These are phyloP conservation scores for Dinochytrium kinnereticum DNA, from an alignment of 371 early-diverging fungal genomes.

Conservation along the genomic window DNA sequence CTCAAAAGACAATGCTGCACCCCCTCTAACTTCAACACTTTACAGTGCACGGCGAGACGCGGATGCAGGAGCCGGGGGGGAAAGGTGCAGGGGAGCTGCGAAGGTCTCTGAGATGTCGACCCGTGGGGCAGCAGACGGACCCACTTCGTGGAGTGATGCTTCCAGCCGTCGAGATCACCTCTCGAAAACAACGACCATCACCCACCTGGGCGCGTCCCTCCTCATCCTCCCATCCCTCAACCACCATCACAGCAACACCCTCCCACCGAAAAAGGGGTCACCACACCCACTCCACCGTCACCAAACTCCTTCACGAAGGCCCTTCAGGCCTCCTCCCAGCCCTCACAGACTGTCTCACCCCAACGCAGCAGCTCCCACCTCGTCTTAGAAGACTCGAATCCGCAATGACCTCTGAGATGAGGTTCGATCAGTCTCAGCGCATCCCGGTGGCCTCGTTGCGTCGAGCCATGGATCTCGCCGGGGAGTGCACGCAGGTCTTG, in stretches of 20 bases:
- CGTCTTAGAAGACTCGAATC: not conserved
- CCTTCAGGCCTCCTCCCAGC: not conserved
- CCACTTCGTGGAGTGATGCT: too few relatives aligned
- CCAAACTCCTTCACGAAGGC: not conserved
- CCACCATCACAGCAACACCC: not conserved
- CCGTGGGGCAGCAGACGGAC: too few relatives aligned
- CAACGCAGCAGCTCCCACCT: not conserved
- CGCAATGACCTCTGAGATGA: not conserved
- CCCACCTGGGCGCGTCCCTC: not conserved
- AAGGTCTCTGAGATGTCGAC: too few relatives aligned
- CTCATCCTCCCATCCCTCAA: not conserved
- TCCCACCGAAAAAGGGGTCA: not conserved
- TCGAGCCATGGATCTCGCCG: slow-evolving; percentile 5
- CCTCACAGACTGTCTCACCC: not conserved
- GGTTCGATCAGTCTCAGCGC: not conserved
- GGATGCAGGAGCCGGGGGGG: too few relatives aligned
- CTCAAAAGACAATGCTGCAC: too few relatives aligned
- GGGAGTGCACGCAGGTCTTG: not conserved
- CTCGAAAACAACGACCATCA: too few relatives aligned
- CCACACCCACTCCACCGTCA: not conserved
- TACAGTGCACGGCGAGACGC: too few relatives aligned
- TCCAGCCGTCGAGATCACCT: too few relatives aligned
- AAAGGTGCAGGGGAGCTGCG: too few relatives aligned
- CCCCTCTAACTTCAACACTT: too few relatives aligned
- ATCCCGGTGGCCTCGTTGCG: not conserved